A percentile compares a stretch with the other conserved stretches of the same genome.
These are phyloP conservation scores for Scutellaria barbata DNA, from an alignment of 257 asterid genomes.

Conservation along the genomic window DNA sequence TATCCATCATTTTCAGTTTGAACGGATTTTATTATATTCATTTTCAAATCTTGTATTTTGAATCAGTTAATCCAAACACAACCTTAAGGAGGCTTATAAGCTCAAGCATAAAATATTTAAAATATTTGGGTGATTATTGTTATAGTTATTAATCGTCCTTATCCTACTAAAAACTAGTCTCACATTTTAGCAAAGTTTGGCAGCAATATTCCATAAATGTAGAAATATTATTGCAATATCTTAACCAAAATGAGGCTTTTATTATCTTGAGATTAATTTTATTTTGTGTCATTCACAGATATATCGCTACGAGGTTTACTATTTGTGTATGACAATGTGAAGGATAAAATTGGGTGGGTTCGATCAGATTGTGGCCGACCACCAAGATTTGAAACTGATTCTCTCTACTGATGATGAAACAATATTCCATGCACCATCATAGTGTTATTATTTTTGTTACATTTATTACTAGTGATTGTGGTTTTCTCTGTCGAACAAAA, in stretches of 20 bases:
- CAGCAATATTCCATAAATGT: background rate
- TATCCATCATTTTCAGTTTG: no score
- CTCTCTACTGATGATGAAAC: constrained; percentile 2
- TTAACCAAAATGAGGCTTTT: background rate
- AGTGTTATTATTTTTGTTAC: no score
- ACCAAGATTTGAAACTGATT: constrained; percentile 36
- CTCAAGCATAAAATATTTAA: no score
- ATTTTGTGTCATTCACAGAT: constrained; percentile 44
- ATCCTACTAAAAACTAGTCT: constrained; percentile 5
- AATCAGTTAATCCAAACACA: no score
- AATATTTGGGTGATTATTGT: background rate
- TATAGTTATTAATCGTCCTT: background rate
- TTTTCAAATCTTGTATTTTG: no score
- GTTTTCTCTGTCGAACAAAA: no score
- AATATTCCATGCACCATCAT: no score
- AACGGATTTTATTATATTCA: no score
- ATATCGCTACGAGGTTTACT: constrained; percentile 67
- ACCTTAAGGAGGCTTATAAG: background rate
- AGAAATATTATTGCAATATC: background rate
- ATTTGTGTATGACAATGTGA: constrained; percentile 68
- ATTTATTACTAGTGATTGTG: no score
- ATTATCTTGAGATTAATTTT: background rate
- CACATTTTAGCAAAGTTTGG: background rate
- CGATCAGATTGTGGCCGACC: constrained; percentile 69
- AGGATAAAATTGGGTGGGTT: constrained; percentile 75